Percentiles rank a stretch among this genome's conserved stretches.
These are phyloP conservation scores for Rauvolfia tetraphylla DNA, from an alignment of 257 asterid genomes.

Conservation along the genomic window DNA sequence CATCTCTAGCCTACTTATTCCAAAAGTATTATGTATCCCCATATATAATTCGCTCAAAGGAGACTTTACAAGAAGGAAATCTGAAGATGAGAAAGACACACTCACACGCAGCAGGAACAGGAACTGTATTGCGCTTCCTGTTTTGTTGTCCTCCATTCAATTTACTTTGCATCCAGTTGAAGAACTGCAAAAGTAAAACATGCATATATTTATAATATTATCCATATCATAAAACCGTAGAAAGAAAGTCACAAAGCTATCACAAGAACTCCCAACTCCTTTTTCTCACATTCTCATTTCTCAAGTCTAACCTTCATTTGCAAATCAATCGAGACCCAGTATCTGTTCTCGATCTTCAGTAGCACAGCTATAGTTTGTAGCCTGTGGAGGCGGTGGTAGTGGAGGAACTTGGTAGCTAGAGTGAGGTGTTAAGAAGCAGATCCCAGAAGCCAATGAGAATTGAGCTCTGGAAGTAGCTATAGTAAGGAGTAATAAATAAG, in stretches of 20 bases:
- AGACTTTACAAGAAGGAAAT: not conserved
- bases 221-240: not conserved
- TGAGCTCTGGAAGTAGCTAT: slow-evolving; percentile 35
- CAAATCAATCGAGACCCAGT: slow-evolving; percentile 6
- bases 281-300: not conserved
- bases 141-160: slow-evolving; percentile 30
- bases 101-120: slow-evolving; percentile 20
- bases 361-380: not conserved
- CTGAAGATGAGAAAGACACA: not conserved
- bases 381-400: not conserved
- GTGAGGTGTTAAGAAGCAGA: slow-evolving; percentile 27
- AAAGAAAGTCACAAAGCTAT: not conserved
- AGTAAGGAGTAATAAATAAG: slow-evolving; percentile 33
- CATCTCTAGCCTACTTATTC: too few relatives aligned
- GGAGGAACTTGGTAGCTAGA: not conserved
- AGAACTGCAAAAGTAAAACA: slow-evolving; percentile 30
- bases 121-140: slow-evolving; percentile 19
- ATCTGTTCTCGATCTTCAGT: not conserved
- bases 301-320: slow-evolving; percentile 51
- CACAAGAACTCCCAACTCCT: not conserved
- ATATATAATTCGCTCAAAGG: not conserved
- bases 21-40: too few relatives aligned
- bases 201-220: too few relatives aligned
- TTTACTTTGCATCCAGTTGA: slow-evolving; percentile 42
- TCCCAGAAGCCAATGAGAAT: slow-evolving; percentile 61